Conservation (phyloP, 768 basidiomycete species). For the Rhodotorula babjevae region DNA sequence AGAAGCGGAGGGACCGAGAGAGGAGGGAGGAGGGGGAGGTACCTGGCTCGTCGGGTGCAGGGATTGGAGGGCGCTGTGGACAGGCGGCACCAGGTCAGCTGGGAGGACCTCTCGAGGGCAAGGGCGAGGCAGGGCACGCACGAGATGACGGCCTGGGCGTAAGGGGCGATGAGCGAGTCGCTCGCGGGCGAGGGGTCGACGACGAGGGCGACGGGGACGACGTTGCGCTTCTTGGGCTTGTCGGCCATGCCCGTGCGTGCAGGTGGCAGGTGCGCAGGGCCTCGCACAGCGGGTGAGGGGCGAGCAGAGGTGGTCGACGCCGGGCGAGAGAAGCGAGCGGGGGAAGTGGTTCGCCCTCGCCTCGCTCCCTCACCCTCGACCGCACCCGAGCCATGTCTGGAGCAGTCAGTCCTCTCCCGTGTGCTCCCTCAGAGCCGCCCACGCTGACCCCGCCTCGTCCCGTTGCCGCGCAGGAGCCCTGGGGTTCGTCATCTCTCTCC, state of each 20-base stretch:
- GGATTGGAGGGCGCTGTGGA: constrained; percentile 3
- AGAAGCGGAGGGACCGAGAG: not conserved
- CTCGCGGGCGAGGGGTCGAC: constrained; percentile 1
- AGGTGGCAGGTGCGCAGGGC: not conserved
- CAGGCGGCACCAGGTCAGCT: not conserved
- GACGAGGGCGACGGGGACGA: constrained; percentile 27
- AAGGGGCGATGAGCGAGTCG: constrained; percentile 6
- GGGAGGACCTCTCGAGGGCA: no score
- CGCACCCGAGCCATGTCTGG: not conserved
- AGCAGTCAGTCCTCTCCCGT: not conserved
- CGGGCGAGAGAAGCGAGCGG: no score
- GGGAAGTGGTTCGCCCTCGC: not conserved
- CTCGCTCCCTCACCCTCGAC: not conserved
- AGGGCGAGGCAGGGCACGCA: not conserved
- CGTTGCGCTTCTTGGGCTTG: constrained; percentile 4
- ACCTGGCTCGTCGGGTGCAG: constrained; percentile 25
- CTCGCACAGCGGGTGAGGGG: not conserved
- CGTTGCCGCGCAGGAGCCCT: not conserved
- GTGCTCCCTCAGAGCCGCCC: no score
- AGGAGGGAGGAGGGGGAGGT: not conserved
- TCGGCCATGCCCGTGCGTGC: not conserved
- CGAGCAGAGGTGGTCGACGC: not conserved
- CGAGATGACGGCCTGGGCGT: constrained; percentile 11
- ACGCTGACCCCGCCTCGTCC: not conserved
- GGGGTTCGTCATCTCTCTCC: constrained; percentile 7